phyloP scores from a whole-genome alignment of 2,329 filamentous ascomycete species.

The Aspergillus cejpii region DNA sequence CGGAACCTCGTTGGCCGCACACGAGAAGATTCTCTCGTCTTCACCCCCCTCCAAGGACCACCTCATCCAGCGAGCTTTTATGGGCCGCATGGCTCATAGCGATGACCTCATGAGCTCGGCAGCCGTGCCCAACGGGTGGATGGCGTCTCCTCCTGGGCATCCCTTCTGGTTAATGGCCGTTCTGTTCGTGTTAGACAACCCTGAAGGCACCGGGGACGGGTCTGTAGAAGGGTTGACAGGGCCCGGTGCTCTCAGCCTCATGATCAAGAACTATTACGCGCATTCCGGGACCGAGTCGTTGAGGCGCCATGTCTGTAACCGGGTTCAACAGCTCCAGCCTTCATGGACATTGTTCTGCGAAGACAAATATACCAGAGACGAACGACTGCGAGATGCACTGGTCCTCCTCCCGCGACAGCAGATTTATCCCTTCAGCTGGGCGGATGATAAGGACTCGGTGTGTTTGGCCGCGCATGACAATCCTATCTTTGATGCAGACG shows the following conservation, averaged over 20 bases:
- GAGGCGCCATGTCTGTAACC: slow-evolving; percentile 7
- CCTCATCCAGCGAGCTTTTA: slow-evolving; percentile 13
- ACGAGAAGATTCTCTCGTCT: slow-evolving; percentile 2
- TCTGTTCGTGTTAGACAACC: slow-evolving; percentile 15
- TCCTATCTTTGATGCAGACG: slow-evolving; percentile 15
- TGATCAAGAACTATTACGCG: slow-evolving; percentile 14
- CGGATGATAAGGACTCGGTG: slow-evolving; percentile 11
- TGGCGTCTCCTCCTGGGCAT: slow-evolving; percentile 19
- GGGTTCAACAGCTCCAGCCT: slow-evolving; percentile 7
- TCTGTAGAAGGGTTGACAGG: slow-evolving; percentile 17
- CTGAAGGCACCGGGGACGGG: slow-evolving; percentile 15
- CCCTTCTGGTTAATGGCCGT: slow-evolving; percentile 18
- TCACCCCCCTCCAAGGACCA: not conserved
- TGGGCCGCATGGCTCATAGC: slow-evolving; percentile 17
- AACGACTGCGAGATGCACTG: slow-evolving; percentile 6
- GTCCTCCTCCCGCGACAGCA: slow-evolving; percentile 15
- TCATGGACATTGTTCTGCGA: slow-evolving; percentile 14
- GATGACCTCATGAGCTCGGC: slow-evolving; percentile 11
- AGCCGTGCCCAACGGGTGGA: slow-evolving; percentile 20
- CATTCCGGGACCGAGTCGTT: slow-evolving; percentile 2
- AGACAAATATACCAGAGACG: not conserved
- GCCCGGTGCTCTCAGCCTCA: slow-evolving; percentile 9
- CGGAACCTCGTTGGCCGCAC: slow-evolving; percentile 8
- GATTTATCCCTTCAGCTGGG: slow-evolving; percentile 19
- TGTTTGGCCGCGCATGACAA: slow-evolving; percentile 14